Evolutionary conservation across 1,284 basidiomycete genomes (phyloP).

Genomic region (Heliocybe sulcata): DNA sequence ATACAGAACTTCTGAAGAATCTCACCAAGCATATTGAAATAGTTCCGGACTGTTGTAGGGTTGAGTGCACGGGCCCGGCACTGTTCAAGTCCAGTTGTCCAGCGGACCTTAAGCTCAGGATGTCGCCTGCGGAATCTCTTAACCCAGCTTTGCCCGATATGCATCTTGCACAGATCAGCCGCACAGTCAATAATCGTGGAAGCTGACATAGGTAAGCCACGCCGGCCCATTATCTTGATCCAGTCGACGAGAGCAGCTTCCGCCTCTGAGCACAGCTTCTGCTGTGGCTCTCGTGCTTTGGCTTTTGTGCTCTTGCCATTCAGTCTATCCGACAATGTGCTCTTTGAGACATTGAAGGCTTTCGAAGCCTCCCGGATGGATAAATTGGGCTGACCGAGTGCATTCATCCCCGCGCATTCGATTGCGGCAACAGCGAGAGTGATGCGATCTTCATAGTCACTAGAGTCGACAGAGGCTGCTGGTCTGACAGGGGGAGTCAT

Average conservation of each 20-base stretch:
- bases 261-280: conserved; percentile 12
- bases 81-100: conserved; percentile 17
- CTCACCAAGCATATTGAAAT: conserved; percentile 9
- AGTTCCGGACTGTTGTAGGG: conserved; percentile 12
- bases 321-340: conserved; percentile 12
- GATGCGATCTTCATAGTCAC: not conserved
- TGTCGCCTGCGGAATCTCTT: conserved; percentile 15
- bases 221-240: conserved; percentile 14
- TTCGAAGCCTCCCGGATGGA: conserved; percentile 11
- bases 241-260: conserved; percentile 20
- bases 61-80: conserved; percentile 22
- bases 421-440: not conserved
- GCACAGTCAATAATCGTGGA: conserved; percentile 13
- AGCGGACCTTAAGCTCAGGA: conserved; percentile 16
- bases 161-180: conserved; percentile 9
- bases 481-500: not conserved
- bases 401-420: not conserved
- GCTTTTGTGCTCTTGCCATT: conserved; percentile 10
- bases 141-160: conserved; percentile 16
- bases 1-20: conserved; percentile 19
- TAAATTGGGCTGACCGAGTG: not conserved
- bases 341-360: conserved; percentile 10
- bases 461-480: not conserved
- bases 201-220: conserved; percentile 13
- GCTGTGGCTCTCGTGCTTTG: conserved; percentile 15